A percentile compares a stretch with the other conserved stretches of the same genome.
phyloP scores from a whole-genome alignment of 495 filamentous ascomycete genomes.

The Penicillium atrosanguineum region DNA sequence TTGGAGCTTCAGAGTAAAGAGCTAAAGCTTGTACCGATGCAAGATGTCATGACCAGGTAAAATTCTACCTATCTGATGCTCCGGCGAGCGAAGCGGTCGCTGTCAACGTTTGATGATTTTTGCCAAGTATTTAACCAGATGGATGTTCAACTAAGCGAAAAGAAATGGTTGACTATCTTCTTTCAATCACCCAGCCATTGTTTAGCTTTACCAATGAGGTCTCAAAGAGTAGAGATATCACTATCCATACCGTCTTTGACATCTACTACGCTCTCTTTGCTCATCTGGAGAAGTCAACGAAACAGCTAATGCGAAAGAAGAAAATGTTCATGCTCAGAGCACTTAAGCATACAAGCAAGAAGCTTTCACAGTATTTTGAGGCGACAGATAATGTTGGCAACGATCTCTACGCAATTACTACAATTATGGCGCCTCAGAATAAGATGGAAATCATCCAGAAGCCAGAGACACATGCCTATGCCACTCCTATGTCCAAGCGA shows the following conservation, averaged over 20 bases:
- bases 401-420: slow-evolving; percentile 17
- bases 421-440: slow-evolving; percentile 10
- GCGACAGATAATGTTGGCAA: neutral
- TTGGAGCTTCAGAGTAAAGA: slow-evolving; percentile 6
- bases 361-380: slow-evolving; percentile 3
- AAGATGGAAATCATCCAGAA: too few relatives aligned
- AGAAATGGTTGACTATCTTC: slow-evolving; percentile 21
- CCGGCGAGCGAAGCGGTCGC: slow-evolving; percentile 7
- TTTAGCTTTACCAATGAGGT: slow-evolving; percentile 3
- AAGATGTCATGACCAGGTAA: slow-evolving; percentile 14
- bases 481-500: too few relatives aligned
- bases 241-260: slow-evolving; percentile 8
- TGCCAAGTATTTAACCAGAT: neutral
- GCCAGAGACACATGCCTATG: too few relatives aligned
- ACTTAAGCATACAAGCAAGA: neutral
- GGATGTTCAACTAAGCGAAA: slow-evolving; percentile 8
- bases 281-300: neutral
- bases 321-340: neutral
- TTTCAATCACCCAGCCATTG: slow-evolving; percentile 5
- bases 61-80: too few relatives aligned
- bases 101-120: slow-evolving; percentile 1
- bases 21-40: slow-evolving; percentile 13
- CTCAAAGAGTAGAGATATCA: slow-evolving; percentile 12
- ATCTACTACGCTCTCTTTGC: slow-evolving; percentile 13
- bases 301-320: neutral